Percentiles rank a stretch among this genome's conserved stretches.
Evolutionary conservation across 1,284 basidiomycete genomes (phyloP).

Genomic region (Cutaneotrichosporon spelunceum): DNA sequence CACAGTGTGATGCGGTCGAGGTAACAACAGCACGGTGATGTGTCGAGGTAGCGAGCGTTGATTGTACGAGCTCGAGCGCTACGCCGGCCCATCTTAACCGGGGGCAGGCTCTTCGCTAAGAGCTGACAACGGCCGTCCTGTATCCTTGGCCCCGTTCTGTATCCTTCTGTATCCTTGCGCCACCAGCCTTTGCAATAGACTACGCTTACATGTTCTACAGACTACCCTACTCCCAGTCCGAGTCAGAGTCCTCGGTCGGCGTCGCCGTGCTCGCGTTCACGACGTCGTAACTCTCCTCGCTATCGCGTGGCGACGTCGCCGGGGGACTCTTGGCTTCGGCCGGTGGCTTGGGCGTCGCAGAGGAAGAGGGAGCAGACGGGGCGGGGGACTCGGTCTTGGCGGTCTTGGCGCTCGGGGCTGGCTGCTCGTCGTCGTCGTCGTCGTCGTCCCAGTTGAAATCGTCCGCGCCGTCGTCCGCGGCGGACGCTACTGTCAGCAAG

Average conservation of each 20-base stretch:
- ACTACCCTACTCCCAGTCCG: slow-evolving; percentile 51
- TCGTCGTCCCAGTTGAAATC: slow-evolving; percentile 54
- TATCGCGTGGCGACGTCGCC: slow-evolving; percentile 47
- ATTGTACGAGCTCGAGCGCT: too few species aligned
- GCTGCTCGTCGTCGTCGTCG: slow-evolving; percentile 15
- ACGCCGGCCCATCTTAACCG: too few species aligned
- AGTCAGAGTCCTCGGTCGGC: slow-evolving; percentile 47
- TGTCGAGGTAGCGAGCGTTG: too few species aligned
- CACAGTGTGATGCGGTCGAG: too few species aligned
- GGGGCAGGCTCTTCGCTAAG: too few species aligned
- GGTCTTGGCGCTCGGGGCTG: background rate
- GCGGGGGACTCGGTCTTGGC: slow-evolving; percentile 5
- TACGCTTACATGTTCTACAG: background rate
- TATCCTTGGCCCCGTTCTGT: too few species aligned
- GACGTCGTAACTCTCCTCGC: slow-evolving; percentile 53
- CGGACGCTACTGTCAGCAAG: slow-evolving; percentile 14
- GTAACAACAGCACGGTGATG: too few species aligned
- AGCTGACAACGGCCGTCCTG: too few species aligned
- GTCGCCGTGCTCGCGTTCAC: slow-evolving; percentile 39
- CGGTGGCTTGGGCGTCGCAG: slow-evolving; percentile 7
- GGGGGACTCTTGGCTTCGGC: slow-evolving; percentile 10
- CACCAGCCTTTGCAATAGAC: background rate
- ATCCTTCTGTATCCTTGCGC: too few species aligned
- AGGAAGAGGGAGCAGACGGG: slow-evolving; percentile 23
- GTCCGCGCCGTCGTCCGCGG: slow-evolving; percentile 27